Evolutionary conservation across 495 filamentous ascomycete genomes (phyloP).

Genomic region (Penicillium waksmanii): DNA sequence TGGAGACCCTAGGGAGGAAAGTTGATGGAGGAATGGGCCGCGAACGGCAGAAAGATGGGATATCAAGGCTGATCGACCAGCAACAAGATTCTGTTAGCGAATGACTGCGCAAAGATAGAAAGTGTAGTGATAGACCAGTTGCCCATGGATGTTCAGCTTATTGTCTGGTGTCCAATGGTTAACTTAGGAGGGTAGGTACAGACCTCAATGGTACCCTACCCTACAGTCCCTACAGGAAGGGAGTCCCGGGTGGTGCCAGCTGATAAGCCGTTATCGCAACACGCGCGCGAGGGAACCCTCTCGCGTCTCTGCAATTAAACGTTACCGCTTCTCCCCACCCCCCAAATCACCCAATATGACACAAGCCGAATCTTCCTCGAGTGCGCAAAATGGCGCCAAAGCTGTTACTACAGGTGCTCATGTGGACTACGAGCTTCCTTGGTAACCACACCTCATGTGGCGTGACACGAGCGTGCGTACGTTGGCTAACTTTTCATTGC

Average conservation of each 20-base stretch:
- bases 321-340: slow-evolving; percentile 7
- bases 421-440: slow-evolving; percentile 85
- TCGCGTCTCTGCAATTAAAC: slow-evolving; percentile 33
- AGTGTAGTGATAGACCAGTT: no score
- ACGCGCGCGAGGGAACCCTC: slow-evolving; percentile 24
- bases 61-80: no score
- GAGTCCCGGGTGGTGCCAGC: neutral
- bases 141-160: no score
- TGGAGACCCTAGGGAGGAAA: slow-evolving; percentile 7
- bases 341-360: slow-evolving; percentile 35
- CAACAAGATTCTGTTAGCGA: no score
- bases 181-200: no score
- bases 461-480: neutral
- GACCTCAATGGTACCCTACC: neutral
- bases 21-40: neutral
- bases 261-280: slow-evolving; percentile 19
- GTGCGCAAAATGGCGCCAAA: slow-evolving; percentile 68
- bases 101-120: no score
- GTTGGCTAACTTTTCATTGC: slow-evolving; percentile 15
- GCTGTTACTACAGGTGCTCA: slow-evolving; percentile 62
- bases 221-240: no score
- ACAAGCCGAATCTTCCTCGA: slow-evolving; percentile 76
- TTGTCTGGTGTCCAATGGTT: no score
- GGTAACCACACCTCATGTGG: slow-evolving; percentile 53
- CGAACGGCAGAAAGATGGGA: slow-evolving; percentile 10